phyloP scores from a whole-genome alignment of 2,329 filamentous ascomycete genomes.

The Fusarium ambrosium region DNA sequence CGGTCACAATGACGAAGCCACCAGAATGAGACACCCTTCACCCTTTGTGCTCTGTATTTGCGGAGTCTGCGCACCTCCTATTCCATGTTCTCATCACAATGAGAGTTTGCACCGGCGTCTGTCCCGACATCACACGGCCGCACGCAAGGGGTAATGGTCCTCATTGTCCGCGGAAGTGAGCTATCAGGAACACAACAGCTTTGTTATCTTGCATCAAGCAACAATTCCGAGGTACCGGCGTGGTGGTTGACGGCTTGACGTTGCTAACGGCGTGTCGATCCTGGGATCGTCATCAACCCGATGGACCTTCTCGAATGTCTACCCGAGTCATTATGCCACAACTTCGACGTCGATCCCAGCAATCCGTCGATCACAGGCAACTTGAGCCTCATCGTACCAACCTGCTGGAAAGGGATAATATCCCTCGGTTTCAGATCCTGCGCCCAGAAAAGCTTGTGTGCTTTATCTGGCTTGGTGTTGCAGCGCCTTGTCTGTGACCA shows the following conservation, averaged over 20 bases:
- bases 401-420: constrained; percentile 2
- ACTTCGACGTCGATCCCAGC: constrained; percentile 2
- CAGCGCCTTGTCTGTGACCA: neutral
- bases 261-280: constrained; percentile 13
- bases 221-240: neutral
- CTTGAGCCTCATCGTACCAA: constrained; percentile 10
- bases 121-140: neutral
- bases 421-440: constrained; percentile 14
- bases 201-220: neutral
- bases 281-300: neutral
- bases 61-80: neutral
- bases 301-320: constrained; percentile 12
- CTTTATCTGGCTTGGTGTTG: constrained; percentile 8
- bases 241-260: neutral
- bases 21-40: neutral
- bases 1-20: constrained; percentile 9
- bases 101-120: neutral
- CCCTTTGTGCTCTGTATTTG: neutral
- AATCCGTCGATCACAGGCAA: neutral
- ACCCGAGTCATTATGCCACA: constrained; percentile 6
- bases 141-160: neutral
- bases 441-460: constrained; percentile 5
- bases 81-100: neutral
- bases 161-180: neutral
- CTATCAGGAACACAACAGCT: neutral